Conservation (phyloP, 2,329 filamentous ascomycete genomes). For the Fusarium longipes region DNA sequence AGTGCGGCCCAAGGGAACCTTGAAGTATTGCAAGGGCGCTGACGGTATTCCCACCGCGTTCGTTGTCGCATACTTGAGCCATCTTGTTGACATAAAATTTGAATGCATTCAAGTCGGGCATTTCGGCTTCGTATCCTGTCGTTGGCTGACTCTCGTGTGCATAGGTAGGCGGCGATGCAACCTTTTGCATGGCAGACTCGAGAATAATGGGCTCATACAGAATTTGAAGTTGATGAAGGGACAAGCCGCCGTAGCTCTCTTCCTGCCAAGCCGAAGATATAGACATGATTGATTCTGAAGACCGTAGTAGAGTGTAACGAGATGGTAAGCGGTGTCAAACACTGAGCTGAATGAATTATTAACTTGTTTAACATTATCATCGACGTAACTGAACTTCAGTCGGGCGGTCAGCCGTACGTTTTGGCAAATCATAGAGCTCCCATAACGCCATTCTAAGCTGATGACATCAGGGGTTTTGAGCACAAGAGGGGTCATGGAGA, state of each 20-base stretch:
- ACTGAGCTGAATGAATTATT: neutral
- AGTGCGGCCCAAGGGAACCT: neutral
- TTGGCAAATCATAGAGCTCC: neutral
- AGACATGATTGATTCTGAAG: neutral
- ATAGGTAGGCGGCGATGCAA: neutral
- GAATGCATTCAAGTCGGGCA: neutral
- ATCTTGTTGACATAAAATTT: slow-evolving; percentile 1
- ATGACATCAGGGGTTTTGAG: neutral
- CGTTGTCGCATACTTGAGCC: slow-evolving; percentile 14
- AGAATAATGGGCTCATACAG: slow-evolving; percentile 17
- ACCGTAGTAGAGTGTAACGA: no score
- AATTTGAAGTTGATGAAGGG: neutral
- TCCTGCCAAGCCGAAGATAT: neutral
- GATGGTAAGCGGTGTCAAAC: neutral
- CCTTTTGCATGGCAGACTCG: neutral
- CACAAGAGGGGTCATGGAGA: neutral
- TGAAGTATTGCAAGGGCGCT: slow-evolving; percentile 1
- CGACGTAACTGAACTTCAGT: neutral
- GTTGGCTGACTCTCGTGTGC: neutral
- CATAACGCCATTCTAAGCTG: neutral
- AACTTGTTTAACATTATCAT: neutral
- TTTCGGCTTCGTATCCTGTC: neutral
- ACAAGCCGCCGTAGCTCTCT: neutral
- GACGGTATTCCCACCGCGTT: neutral
- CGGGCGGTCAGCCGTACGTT: accelerated